A percentile compares a stretch with the other conserved stretches of the same genome.
Evolutionary conservation across 2,329 filamentous ascomycete genomes (phyloP).

Genomic region (Talaromyces sp.): DNA sequence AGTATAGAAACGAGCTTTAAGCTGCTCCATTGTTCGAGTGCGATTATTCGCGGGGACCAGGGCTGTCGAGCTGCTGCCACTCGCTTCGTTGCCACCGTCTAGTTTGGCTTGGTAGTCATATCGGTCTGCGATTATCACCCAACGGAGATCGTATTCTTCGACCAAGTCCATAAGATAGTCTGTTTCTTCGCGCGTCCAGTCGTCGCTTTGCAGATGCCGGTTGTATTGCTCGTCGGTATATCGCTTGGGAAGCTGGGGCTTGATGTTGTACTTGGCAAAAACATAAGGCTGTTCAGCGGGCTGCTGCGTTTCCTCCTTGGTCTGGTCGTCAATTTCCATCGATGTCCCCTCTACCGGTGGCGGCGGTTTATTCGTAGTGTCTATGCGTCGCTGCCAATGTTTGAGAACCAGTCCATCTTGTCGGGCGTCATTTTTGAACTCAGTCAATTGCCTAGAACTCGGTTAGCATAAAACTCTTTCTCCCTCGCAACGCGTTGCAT

Average conservation of each 20-base stretch:
- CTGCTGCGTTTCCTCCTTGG: constrained; percentile 28
- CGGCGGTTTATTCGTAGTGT: constrained; percentile 31
- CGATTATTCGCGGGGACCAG: constrained; percentile 37
- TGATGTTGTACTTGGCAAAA: constrained; percentile 85
- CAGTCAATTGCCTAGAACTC: constrained; percentile 57
- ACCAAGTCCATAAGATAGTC: constrained; percentile 78
- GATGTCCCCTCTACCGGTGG: constrained; percentile 28
- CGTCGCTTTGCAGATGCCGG: constrained; percentile 62
- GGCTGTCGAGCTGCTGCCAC: constrained; percentile 20
- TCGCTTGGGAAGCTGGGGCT: constrained; percentile 63
- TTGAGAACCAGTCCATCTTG: constrained; percentile 64
- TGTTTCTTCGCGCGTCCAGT: constrained; percentile 91
- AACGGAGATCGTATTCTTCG: constrained; percentile 77
- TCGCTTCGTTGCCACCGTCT: constrained; percentile 18
- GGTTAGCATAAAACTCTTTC: constrained; percentile 47
- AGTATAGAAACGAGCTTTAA: constrained; percentile 87
- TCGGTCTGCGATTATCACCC: constrained; percentile 86
- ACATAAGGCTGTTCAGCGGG: constrained; percentile 43
- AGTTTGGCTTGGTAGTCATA: constrained; percentile 60
- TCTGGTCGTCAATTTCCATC: constrained; percentile 34
- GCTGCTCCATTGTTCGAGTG: constrained; percentile 72
- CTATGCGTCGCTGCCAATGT: constrained; percentile 72
- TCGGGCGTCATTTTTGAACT: constrained; percentile 75
- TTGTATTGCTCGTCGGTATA: constrained; percentile 88
- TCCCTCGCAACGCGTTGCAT: constrained; percentile 48